Conservation (phyloP, 495 filamentous ascomycete genomes). For the Hyaloscypha hepaticicola region DNA sequence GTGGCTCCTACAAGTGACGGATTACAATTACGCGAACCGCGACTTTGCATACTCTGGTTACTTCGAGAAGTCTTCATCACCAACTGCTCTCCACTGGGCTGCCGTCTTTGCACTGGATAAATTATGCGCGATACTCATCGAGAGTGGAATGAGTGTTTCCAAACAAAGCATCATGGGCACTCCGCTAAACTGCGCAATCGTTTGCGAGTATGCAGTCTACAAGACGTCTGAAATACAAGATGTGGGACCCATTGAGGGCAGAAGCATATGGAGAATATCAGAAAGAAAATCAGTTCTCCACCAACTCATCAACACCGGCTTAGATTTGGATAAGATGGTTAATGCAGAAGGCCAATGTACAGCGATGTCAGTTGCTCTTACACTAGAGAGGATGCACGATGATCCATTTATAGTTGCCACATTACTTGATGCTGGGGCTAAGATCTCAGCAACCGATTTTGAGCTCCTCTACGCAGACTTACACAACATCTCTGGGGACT, state of each 20-base stretch:
- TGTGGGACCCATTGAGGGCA: neutral
- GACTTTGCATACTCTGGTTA: neutral
- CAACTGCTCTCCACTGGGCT: slow-evolving; percentile 30
- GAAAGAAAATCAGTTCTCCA: neutral
- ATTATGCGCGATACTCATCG: slow-evolving; percentile 22
- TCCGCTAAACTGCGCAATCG: slow-evolving; percentile 28
- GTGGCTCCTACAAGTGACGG: neutral
- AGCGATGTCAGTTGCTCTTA: neutral
- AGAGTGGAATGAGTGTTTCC: slow-evolving; percentile 18
- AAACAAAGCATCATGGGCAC: slow-evolving; percentile 23
- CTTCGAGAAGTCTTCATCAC: neutral
- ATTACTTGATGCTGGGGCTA: neutral
- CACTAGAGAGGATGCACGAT: neutral
- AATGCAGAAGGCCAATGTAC: neutral
- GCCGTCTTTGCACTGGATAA: slow-evolving; percentile 12
- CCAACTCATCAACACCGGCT: neutral
- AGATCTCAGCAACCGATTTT: neutral
- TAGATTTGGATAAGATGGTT: neutral
- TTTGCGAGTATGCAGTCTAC: neutral
- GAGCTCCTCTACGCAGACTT: neutral
- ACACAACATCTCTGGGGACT: neutral
- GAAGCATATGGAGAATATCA: neutral
- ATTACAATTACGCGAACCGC: neutral
- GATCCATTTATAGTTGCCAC: neutral
- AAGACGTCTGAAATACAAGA: neutral